phyloP scores from a whole-genome alignment of 257 asterid species.

The Salvia splendens region DNA sequence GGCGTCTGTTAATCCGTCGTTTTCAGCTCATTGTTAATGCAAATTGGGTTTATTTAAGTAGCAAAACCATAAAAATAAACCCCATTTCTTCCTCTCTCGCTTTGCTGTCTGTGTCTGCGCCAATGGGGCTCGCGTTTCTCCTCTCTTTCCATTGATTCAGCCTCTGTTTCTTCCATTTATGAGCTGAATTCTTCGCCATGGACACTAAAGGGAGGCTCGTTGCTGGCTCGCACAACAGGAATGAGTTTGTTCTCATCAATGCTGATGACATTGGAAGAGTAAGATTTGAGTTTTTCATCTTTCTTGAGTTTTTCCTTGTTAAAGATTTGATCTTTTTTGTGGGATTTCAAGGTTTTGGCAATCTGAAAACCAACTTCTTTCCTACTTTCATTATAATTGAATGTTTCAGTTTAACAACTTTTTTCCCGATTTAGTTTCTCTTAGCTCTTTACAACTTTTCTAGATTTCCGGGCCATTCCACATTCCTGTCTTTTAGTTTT shows the following conservation, averaged over 20 bases:
- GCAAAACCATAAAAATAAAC: constrained; percentile 4
- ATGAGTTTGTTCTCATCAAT: too few species aligned
- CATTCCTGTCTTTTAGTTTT: constrained; percentile 9
- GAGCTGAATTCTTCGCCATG: constrained; percentile 20
- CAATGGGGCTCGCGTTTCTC: constrained; percentile 26
- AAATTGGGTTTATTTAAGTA: constrained; percentile 42
- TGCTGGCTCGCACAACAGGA: too few species aligned
- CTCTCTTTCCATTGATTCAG: constrained; percentile 40
- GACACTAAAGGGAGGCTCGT: too few species aligned
- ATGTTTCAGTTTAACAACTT: neutral
- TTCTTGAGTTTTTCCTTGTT: constrained; percentile 18
- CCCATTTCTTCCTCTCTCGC: constrained; percentile 24
- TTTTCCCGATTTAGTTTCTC: constrained; percentile 40
- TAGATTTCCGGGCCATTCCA: constrained; percentile 42
- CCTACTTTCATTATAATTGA: neutral
- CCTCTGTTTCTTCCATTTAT: neutral
- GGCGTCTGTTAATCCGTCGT: constrained; percentile 55
- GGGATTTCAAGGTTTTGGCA: neutral
- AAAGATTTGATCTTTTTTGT: constrained; percentile 28
- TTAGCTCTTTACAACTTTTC: constrained; percentile 32
- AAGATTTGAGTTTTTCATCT: neutral
- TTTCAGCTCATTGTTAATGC: constrained; percentile 57
- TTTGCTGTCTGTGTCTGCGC: too few species aligned
- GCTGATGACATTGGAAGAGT: too few species aligned
- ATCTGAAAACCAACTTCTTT: constrained; percentile 2